Base-by-base conservation (phyloP, 2,329 filamentous ascomycete genomes). In the Huntiella moniliformis region DNA sequence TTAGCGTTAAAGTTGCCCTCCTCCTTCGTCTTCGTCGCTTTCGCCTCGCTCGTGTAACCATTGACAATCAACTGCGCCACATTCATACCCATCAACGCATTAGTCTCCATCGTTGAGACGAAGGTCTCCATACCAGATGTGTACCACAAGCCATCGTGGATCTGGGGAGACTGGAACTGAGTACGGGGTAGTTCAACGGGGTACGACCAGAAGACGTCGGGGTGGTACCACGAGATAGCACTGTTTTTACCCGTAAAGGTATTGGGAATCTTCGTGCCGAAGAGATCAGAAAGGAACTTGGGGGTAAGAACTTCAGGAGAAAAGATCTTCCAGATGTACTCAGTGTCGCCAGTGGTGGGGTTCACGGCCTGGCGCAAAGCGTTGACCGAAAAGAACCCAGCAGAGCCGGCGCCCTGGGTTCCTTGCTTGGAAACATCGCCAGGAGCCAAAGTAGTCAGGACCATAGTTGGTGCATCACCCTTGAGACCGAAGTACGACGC, bases 101-200 rank as follows among this genome's bases (percentile, higher is more conserved):
- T 94, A 5, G 91, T 95, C 67, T 98, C 91, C 91, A 98, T 96
- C 0, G 86, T 94, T 7, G 82, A 91, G 53, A 96, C 92, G 58
- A 98, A 95, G 53, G 80, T 80, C 63, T 96, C 88, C 38, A 96
- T 92, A 2, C 74, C 77, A 8, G 74, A 76, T 0, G 77, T 80
- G 57, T 81, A 81, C 60, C 77, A 91, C 11, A 88, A 55, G 0
- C 74, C 73, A 5, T 70, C 61, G 4, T 74, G 77, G 3, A 95
- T 58, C 51, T 78, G 65, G 3, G 79, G 73, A 50, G 91, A 80
- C 53, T 95, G 85, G 59, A 96, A 98, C 0, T 82, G 87, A 0
- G 86, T 77, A 0, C 86, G 73, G 0, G 88, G 88, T n/a, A 77
- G 73, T 54, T 85, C 74, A 51, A 84, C 77, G 0, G 91, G 91